Base-by-base conservation (phyloP, 768 basidiomycete genomes). In the Leccinum broughii region DNA sequence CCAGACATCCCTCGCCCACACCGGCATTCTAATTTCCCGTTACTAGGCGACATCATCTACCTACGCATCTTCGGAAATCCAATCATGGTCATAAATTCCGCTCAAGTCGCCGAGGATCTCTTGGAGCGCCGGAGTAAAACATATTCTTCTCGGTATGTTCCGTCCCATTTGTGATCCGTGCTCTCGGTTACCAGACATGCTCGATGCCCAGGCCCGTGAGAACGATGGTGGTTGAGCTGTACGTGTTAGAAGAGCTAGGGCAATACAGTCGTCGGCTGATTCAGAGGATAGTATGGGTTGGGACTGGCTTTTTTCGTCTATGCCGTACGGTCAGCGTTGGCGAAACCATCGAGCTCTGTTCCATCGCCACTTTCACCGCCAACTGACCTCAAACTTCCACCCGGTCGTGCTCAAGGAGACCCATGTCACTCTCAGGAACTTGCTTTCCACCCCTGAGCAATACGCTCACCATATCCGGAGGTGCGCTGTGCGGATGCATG, bases 181-280 rank as follows among this genome's bases (percentile, higher is more conserved):
- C 20, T 51, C 10, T 53, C 13, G 13, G 15, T 48, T 30, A 30
- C 30, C 30, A 44, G 9, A 44, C 44, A 32, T 37, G 57, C 51
- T 54, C 32, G 6, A 46, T 20, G 20, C 46, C 6, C 52, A 70
- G 82, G 22, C 78, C 79, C 68, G 39, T 61, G 34, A 65, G 73
- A 60, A 76, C 77, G 13, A 81, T 83, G 80, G 70, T 77, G 7
- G 74, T 74, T 26, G 77, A 81, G 35, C 62, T 81, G 81, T 82
- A 58, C 52, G 76, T 68, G 52, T 55, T 24, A 10, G 53, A 55
- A 26, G 46, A 41, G 11, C 37, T 30, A 51, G 4, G n/a, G 17
- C 22, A 15, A 20, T 30, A 32, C 24, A 24, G 30, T 39, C 32
- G 26, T 41, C 24, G 24, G 34, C 55, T 58, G 4, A 58, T 49